Evolutionary conservation across 2,329 filamentous ascomycete genomes (phyloP).

Genomic region (Neofusicoccum kwambonambiense): DNA sequence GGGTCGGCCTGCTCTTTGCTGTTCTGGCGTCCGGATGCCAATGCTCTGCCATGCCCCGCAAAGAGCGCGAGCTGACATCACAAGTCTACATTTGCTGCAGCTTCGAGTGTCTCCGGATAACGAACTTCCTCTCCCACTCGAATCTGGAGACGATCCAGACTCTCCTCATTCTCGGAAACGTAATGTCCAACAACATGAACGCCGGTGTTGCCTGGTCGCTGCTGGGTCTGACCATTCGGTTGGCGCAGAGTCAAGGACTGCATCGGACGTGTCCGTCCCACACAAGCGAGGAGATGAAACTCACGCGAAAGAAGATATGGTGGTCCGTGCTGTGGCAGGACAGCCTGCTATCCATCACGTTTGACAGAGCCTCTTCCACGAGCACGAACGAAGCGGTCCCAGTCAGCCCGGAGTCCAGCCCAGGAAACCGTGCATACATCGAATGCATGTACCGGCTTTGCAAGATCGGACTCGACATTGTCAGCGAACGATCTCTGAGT

Average conservation of each 20-base stretch:
- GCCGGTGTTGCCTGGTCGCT: constrained; percentile 63
- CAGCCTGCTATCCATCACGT: constrained; percentile 62
- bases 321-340: constrained; percentile 67
- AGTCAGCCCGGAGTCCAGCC: constrained; percentile 41
- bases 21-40: constrained; percentile 63
- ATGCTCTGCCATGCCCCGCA: constrained; percentile 56
- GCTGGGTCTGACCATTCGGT: constrained; percentile 58
- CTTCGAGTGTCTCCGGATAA: constrained; percentile 63
- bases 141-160: constrained; percentile 62
- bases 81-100: constrained; percentile 66
- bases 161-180: constrained; percentile 61
- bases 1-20: constrained; percentile 60
- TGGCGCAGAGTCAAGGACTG: constrained; percentile 60
- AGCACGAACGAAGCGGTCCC: constrained; percentile 51
- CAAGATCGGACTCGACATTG: constrained; percentile 59
- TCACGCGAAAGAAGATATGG: constrained; percentile 42
- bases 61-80: constrained; percentile 62
- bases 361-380: constrained; percentile 58
- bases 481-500: constrained; percentile 52
- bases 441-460: constrained; percentile 58
- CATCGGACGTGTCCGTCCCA: constrained; percentile 59
- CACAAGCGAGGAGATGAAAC: constrained; percentile 46
- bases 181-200: constrained; percentile 63
- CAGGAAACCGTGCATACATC: constrained; percentile 55
- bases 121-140: constrained; percentile 62